phyloP scores from a whole-genome alignment of 257 asterid genomes.

The Paraleonurus japonicus region DNA sequence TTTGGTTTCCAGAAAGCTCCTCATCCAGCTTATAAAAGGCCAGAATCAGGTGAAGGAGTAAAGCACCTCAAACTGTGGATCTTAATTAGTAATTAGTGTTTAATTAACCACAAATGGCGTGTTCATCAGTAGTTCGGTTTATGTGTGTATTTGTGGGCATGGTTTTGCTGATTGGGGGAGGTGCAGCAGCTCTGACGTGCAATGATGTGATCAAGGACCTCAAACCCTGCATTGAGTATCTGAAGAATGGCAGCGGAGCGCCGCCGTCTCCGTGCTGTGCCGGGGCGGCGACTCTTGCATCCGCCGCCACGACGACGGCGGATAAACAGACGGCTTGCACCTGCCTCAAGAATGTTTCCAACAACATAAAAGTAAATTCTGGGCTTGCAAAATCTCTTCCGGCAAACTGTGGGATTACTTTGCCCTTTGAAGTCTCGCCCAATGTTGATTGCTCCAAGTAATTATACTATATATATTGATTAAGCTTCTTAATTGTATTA shows the following conservation, averaged over 20 bases:
- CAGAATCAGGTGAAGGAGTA: background rate
- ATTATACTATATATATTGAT: too few species aligned
- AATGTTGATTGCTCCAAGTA: constrained; percentile 65
- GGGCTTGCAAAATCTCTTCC: constrained; percentile 52
- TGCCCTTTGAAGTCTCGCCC: constrained; percentile 48
- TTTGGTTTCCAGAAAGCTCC: background rate
- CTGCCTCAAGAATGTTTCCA: constrained; percentile 61
- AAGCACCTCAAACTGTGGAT: background rate
- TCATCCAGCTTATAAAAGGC: constrained; percentile 7
- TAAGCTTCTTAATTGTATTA: background rate
- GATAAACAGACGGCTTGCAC: constrained; percentile 62
- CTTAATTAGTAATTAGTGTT: background rate
- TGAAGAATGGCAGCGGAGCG: constrained; percentile 48
- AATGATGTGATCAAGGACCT: constrained; percentile 46
- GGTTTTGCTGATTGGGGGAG: constrained; percentile 1
- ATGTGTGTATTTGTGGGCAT: constrained; percentile 8
- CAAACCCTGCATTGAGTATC: constrained; percentile 52
- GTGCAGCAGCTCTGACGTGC: constrained; percentile 49
- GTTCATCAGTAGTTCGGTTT: constrained; percentile 2
- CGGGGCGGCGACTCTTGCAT: constrained; percentile 43
- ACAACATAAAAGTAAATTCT: constrained; percentile 32
- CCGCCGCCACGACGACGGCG: constrained; percentile 37
- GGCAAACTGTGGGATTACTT: constrained; percentile 43
- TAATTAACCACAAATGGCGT: background rate
- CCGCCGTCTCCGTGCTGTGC: constrained; percentile 56